Evolutionary conservation across 2,329 filamentous ascomycete genomes (phyloP), one percentile per base, ranked within the genome.

Genomic region (Verruconis gallopava): DNA sequence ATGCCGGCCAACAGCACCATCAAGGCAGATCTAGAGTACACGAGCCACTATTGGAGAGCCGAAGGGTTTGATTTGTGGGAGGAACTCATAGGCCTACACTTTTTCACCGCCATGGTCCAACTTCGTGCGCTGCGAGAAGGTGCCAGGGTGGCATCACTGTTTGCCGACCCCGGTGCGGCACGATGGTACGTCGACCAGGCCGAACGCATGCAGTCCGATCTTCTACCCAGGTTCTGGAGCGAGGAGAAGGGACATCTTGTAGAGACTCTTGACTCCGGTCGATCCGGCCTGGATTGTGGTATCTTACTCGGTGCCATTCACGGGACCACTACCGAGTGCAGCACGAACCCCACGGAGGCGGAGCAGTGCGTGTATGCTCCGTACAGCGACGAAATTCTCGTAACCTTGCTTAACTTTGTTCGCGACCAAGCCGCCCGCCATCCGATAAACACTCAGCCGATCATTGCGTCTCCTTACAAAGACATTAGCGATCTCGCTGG

Each of bases 21-120:
- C 45, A 66, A 66, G 47, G 61, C 62, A 0, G 64, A 67, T 47
- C 49, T 67, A 11, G 64, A 66, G 40, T 67, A 66, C 43, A 56
- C 64, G 3, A 56, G 58, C 13, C 57, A 61, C 30, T 57, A 52
- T 49, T 67, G 64, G 64, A 59, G 60, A 20, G 49, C 58, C 20
- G 54, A 52, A 4, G 55, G 61, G 4, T 67, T 66, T 41, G 64
- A 67, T 45, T 51, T 66, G 1, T 67, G 64, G 64, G 64, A 66
- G 42, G 64, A 67, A 47, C 57, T 64, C n/a, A 51, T 59, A 25
- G 64, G 64, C 3, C 48, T 60, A 37, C 59, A 62, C 45, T 63
- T 63, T 52, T 64, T 62, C 50, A 64, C 57, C 4, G 50, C 55
- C 6, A 59, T 60, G 51, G 57, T 61, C 14, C 60, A 61, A 40